These are phyloP conservation scores for Citrus reticulata DNA, from an alignment of 345 rosid genomes.

Conservation along the genomic window DNA sequence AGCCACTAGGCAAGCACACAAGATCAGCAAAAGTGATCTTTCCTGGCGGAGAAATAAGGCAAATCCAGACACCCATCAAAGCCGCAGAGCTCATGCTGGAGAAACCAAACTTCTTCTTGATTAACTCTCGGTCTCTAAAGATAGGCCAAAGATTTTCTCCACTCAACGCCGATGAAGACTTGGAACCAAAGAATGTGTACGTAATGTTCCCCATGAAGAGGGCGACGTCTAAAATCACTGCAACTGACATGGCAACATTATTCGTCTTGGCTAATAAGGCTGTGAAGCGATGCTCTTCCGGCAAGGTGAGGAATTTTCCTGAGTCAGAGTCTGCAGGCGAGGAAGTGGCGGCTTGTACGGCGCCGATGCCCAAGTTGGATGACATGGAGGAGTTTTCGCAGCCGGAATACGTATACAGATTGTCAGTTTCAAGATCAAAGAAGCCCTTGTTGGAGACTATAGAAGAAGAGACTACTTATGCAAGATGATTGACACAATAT, in stretches of 20 bases:
- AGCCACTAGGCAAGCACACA: slow-evolving; percentile 30
- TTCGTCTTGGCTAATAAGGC: slow-evolving; percentile 48
- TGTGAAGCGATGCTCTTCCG: slow-evolving; percentile 37
- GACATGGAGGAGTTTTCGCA: slow-evolving; percentile 57
- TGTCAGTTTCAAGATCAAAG: slow-evolving; percentile 70
- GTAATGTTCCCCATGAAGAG: slow-evolving; percentile 76
- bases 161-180: slow-evolving; percentile 74
- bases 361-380: slow-evolving; percentile 47
- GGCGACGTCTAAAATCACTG: slow-evolving; percentile 47
- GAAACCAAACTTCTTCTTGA: slow-evolving; percentile 70
- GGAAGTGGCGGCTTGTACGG: slow-evolving; percentile 13
- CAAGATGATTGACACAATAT: slow-evolving; percentile 1
- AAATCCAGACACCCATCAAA: slow-evolving; percentile 45
- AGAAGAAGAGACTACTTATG: slow-evolving; percentile 46
- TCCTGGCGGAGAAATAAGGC: slow-evolving; percentile 64
- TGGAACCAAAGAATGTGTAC: slow-evolving; percentile 59
- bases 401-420: slow-evolving; percentile 49
- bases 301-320: slow-evolving; percentile 31
- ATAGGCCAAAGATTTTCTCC: slow-evolving; percentile 63
- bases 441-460: slow-evolving; percentile 80
- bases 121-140: slow-evolving; percentile 60
- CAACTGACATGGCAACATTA: slow-evolving; percentile 63
- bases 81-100: slow-evolving; percentile 94
- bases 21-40: slow-evolving; percentile 54
- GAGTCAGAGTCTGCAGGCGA: slow-evolving; percentile 24